Base-by-base conservation (phyloP, 2,329 filamentous ascomycete genomes). In the Pseudogymnoascus sp. region DNA sequence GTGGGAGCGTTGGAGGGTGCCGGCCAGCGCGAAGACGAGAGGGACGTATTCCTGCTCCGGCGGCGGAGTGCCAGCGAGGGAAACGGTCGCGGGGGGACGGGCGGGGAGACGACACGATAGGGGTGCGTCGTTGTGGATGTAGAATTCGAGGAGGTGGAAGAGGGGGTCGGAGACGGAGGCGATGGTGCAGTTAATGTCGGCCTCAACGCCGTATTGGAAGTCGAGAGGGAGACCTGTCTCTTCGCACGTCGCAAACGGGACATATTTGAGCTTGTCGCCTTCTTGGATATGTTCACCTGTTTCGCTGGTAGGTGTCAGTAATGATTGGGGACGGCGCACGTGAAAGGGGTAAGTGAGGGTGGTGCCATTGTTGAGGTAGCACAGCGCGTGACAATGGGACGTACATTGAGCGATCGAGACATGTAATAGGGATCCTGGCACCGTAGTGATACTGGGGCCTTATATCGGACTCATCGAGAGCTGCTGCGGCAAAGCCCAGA, bases 91-190 rank as follows among this genome's bases (percentile, higher is more conserved):
- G 10, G 81, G 72, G 0, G 93, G 93, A 6, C 88, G 86, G 0
- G 90, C 84, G 29, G 93, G 91, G 11, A 97, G 84, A 60, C 94
- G 92, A 75, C 94, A 99, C 61, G 91, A 86, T 58, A 97, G 81
- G 8, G 94, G 94, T 15, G 92, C 92, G 76, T 99, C 94, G 78
- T 89, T 92, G 81, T 97, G 94, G 74, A 97, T 87, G 81, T 97
- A 97, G 81, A 97, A 97, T 77, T 97, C 90, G 77, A 93, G 87
- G 59, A 93, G 83, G 76, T 94, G 90, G 80, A 91, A 94, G 80
- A 92, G 88, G 40, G 88, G 83, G 72, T 93, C 90, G 69, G 83
- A 81, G 69, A 93, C 81, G 75, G 89, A 82, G 71, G 87, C 79
- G 69, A 94, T 86, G 61, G 90, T 94, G 79, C 90, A 94, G 77